Percentiles rank a stretch among this genome's conserved stretches.
phyloP scores from a whole-genome alignment of 176 grass and related monocot genomes.

The Musa itinerans region DNA sequence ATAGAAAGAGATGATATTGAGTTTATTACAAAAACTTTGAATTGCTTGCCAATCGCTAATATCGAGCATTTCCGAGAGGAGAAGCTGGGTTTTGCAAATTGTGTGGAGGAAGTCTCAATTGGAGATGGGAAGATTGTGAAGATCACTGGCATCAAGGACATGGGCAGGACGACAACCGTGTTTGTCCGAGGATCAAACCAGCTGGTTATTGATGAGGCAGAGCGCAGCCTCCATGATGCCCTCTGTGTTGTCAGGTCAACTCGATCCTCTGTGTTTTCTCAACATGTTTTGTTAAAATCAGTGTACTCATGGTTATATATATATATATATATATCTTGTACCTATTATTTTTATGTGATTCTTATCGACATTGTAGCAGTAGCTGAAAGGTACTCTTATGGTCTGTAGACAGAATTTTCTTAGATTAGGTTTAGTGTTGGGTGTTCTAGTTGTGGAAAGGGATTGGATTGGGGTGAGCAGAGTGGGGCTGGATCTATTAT shows the following conservation, averaged over 20 bases:
- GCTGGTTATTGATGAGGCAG: conserved; percentile 88
- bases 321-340: no score
- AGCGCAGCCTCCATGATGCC: conserved; percentile 86
- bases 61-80: conserved; percentile 89
- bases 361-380: neutral
- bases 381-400: neutral
- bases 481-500: no score
- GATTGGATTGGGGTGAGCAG: neutral
- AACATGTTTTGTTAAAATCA: neutral
- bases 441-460: neutral
- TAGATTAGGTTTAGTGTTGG: neutral
- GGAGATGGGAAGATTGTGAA: conserved; percentile 82
- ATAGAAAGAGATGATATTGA: conserved; percentile 96
- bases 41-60: conserved; percentile 84
- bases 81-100: conserved; percentile 70
- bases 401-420: neutral
- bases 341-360: neutral
- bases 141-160: conserved; percentile 69
- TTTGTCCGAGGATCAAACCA: conserved; percentile 77
- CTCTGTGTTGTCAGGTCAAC: conserved; percentile 86
- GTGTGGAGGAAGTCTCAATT: conserved; percentile 72
- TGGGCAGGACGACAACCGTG: conserved; percentile 72
- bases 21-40: conserved; percentile 85
- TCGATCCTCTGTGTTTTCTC: neutral
- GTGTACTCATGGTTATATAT: neutral